phyloP scores from a whole-genome alignment of 2,329 filamentous ascomycete species.

The Fusarium sulawesiense region DNA sequence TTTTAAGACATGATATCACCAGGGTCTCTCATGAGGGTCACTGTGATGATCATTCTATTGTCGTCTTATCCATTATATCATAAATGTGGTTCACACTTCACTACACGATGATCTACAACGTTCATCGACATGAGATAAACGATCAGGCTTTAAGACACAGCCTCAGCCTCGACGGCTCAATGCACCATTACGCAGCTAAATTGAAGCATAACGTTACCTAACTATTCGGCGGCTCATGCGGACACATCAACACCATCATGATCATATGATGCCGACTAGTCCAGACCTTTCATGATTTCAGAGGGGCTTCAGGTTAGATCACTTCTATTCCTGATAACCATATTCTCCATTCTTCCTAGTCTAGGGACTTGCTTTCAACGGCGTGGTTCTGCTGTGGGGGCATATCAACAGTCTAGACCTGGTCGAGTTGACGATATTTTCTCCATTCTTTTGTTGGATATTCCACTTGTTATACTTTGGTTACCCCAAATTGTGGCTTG shows the following conservation, averaged over 20 bases:
- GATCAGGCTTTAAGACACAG: not conserved
- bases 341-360: slow-evolving; percentile 4
- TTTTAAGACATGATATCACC: slow-evolving; percentile 36
- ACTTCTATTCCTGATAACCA: slow-evolving; percentile 20
- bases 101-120: not conserved
- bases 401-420: slow-evolving; percentile 12
- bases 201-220: slow-evolving; percentile 20
- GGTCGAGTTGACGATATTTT: not conserved
- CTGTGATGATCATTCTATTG: slow-evolving; percentile 18
- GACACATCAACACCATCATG: slow-evolving; percentile 1
- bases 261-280: slow-evolving; percentile 10
- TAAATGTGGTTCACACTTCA: slow-evolving; percentile 31
- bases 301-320: slow-evolving; percentile 5
- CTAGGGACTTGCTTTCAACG: slow-evolving; percentile 14
- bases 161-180: not conserved
- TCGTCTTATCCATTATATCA: slow-evolving; percentile 30
- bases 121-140: not conserved
- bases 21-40: slow-evolving; percentile 8
- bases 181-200: slow-evolving; percentile 8
- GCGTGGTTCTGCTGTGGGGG: slow-evolving; percentile 16
- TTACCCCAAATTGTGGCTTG: slow-evolving; percentile 24
- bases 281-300: slow-evolving; percentile 10
- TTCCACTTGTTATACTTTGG: slow-evolving; percentile 30
- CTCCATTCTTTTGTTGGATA: slow-evolving; percentile 10
- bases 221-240: slow-evolving; percentile 1